These are phyloP conservation scores for Tranzscheliella williamsii DNA, from an alignment of 1,284 basidiomycete species.

Conservation along the genomic window DNA sequence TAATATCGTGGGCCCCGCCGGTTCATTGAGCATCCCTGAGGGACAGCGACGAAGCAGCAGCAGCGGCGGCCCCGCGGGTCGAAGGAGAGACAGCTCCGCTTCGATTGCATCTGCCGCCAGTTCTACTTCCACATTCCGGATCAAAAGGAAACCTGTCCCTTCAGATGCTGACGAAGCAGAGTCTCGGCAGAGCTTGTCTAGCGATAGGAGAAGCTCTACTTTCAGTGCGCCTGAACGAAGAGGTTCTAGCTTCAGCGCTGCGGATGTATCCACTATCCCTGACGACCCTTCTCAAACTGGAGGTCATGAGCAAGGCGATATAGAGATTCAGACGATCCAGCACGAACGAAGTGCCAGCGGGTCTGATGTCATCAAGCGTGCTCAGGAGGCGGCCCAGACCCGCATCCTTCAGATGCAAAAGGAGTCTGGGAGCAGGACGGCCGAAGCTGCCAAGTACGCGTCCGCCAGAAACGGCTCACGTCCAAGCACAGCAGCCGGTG, in stretches of 20 bases:
- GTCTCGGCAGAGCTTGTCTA: slow-evolving; percentile 6
- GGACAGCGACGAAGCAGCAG: slow-evolving; percentile 1
- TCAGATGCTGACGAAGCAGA: slow-evolving; percentile 15
- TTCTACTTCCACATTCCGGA: slow-evolving; percentile 34
- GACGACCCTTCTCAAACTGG: too few species aligned
- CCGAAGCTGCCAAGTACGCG: too few species aligned
- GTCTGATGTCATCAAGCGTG: slow-evolving; percentile 12
- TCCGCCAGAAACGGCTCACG: background rate
- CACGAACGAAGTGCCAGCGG: slow-evolving; percentile 16
- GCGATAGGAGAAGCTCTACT: background rate
- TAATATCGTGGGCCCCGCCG: too few species aligned
- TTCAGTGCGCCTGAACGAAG: slow-evolving; percentile 7
- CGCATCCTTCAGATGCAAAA: slow-evolving; percentile 5
- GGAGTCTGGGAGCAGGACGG: too few species aligned
- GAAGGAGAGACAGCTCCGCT: slow-evolving; percentile 13
- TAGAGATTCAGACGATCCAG: slow-evolving; percentile 1
- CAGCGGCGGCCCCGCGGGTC: background rate
- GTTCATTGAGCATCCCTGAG: too few species aligned
- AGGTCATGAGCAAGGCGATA: background rate
- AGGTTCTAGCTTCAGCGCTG: background rate
- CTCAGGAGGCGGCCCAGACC: slow-evolving; percentile 21
- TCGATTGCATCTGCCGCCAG: slow-evolving; percentile 22
- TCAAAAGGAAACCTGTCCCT: slow-evolving; percentile 32
- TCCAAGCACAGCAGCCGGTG: slow-evolving; percentile 7
- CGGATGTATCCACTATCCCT: too few species aligned